Conservation (phyloP, 495 filamentous ascomycete genomes). For the Cladorrhinum samala region DNA sequence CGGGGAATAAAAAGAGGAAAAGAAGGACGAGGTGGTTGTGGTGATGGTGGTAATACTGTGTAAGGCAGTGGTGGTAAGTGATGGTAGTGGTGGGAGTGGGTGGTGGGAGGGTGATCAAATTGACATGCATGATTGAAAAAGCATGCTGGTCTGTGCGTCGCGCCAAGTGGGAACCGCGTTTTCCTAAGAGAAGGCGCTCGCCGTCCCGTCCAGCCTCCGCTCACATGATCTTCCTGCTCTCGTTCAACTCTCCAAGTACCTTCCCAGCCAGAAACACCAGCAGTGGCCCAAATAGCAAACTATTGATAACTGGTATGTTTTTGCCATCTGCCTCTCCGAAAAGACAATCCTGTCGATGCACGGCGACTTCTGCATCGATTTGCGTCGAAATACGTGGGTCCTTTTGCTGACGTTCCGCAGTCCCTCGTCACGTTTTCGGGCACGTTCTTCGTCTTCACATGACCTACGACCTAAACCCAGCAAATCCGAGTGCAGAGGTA, state of each 20-base stretch:
- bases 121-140: neutral
- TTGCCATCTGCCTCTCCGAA: neutral
- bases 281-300: slow-evolving; percentile 4
- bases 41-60: neutral
- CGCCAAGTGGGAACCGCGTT: neutral
- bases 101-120: neutral
- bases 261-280: slow-evolving; percentile 1
- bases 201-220: slow-evolving; percentile 15
- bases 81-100: neutral
- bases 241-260: slow-evolving; percentile 22
- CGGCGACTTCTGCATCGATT: slow-evolving; percentile 6
- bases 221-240: slow-evolving; percentile 30
- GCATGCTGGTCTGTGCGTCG: neutral
- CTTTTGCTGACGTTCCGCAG: slow-evolving; percentile 19
- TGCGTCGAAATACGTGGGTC: slow-evolving; percentile 7
- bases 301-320: slow-evolving; percentile 19
- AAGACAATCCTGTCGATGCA: neutral
- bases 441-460: slow-evolving; percentile 36
- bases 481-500: slow-evolving; percentile 22
- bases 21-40: neutral
- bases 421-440: slow-evolving; percentile 32
- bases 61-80: neutral
- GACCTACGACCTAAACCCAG: slow-evolving; percentile 31
- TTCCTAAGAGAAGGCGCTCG: neutral
- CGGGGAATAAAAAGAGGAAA: neutral